Conservation (phyloP, 257 asterid genomes). For the Solanum pennellii region DNA sequence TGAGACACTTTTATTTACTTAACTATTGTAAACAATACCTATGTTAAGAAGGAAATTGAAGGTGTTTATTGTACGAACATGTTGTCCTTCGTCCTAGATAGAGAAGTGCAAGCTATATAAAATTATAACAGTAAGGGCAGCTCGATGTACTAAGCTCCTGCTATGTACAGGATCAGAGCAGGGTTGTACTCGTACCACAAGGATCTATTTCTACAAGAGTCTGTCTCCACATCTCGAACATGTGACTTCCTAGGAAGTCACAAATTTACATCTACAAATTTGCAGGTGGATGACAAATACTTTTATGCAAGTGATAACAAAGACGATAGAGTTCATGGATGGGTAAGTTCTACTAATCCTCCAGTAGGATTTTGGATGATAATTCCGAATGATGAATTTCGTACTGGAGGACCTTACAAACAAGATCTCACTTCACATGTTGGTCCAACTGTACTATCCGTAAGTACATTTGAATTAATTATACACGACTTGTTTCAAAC, state of each 20-base stretch:
- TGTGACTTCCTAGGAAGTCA: not conserved
- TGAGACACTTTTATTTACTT: not conserved
- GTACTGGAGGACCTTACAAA: constrained; percentile 71
- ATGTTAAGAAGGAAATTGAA: not conserved
- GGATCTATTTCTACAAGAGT: not conserved
- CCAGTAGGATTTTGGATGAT: constrained; percentile 78
- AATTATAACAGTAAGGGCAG: too few relatives aligned
- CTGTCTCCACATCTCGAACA: not conserved
- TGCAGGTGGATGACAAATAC: constrained; percentile 84
- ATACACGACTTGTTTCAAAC: not conserved
- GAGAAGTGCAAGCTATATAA: too few relatives aligned
- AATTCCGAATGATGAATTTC: constrained; percentile 79
- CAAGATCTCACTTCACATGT: constrained; percentile 91
- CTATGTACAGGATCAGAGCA: rapidly evolving
- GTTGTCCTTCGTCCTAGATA: not conserved
- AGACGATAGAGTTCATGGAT: constrained; percentile 66
- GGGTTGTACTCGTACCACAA: rapidly evolving
- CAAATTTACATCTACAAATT: not conserved
- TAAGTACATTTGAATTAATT: constrained; percentile 15
- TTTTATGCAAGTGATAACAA: constrained; percentile 73
- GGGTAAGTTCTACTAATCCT: constrained; percentile 36
- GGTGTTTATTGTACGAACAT: not conserved
- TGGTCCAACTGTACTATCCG: constrained; percentile 73
- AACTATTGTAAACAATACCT: not conserved
- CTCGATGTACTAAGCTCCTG: not conserved